Evolutionary conservation across 176 grass and related monocot genomes (phyloP), one percentile per base, ranked within the genome.

Genomic region (Saccharum officinarum): DNA sequence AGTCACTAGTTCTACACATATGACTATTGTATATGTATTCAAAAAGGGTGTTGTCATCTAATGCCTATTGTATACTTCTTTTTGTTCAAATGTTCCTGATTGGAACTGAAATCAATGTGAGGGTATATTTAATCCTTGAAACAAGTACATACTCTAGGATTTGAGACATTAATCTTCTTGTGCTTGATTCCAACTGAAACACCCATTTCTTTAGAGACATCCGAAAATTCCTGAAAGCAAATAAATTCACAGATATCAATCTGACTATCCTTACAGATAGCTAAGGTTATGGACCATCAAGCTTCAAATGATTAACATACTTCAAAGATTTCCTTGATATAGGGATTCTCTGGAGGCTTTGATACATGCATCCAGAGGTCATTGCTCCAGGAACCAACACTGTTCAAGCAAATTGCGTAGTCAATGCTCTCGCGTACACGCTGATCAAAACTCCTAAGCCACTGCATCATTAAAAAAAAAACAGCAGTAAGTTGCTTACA

Each of bases 131-230:
- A 62, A 77, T 67, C 30, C 20, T 84, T 69, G 28, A 73, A 88
- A 60, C 65, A 67, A 84, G 22, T 67, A 85, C 94, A 83, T 88
- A 99, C 97, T 80, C 97, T 87, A 82, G 94, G 85, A 73, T 99
- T 92, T 20, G 97, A 99, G 57, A 99, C 91, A 77, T 99, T 99
- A 75, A 99, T 99, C 86, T 99, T 99, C 90, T 99, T 99, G 81
- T 99, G 97, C 88, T 96, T 99, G 82, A 99, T 81, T 75, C 88
- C 89, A 74, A 99, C 73, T 79, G 92, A 92, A 92, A 99, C 81
- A 28, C 88, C 92, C 82, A 96, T 89, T 78, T 94, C 86, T 80
- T 91, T 94, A 67, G 93, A 94, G 75, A 96, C 88, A 49, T 96
- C 92, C 2, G 86, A 91, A 76, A 99, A 91, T 67, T 84, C 91